phyloP scores from a whole-genome alignment of 352 stramenopile genomes.

The Globisporangium orthogonon region DNA sequence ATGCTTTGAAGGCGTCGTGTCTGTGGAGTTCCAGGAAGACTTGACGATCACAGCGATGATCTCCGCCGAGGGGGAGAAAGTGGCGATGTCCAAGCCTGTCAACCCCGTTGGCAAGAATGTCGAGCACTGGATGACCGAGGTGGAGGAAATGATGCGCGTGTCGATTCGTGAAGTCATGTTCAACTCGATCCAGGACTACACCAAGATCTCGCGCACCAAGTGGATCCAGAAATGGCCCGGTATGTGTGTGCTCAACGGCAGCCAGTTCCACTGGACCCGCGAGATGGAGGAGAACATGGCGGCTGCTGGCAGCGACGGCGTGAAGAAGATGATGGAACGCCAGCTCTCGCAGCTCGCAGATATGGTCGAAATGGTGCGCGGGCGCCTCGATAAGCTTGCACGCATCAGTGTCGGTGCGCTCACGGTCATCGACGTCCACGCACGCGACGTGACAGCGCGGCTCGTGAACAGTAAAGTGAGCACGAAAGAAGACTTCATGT shows the following conservation, averaged over 20 bases:
- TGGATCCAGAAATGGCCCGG: conserved; percentile 95
- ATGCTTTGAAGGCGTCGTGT: conserved; percentile 94
- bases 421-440: conserved; percentile 94
- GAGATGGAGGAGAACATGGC: conserved; percentile 91
- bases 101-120: conserved; percentile 94
- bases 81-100: conserved; percentile 77
- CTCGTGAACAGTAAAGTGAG: conserved; percentile 82
- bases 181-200: conserved; percentile 90
- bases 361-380: conserved; percentile 92
- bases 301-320: conserved; percentile 70
- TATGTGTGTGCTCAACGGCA: conserved; percentile 94
- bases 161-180: conserved; percentile 91
- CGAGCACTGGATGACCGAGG: conserved; percentile 94
- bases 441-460: conserved; percentile 88
- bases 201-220: conserved; percentile 81
- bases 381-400: conserved; percentile 85
- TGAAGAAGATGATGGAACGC: conserved; percentile 89
- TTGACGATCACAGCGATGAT: conserved; percentile 91
- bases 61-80: conserved; percentile 86
- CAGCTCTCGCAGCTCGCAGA: conserved; percentile 90
- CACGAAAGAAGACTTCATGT: conserved; percentile 92
- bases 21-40: conserved; percentile 89
- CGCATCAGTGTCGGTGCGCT: conserved; percentile 91
- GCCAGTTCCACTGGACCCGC: conserved; percentile 93
- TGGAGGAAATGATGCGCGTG: conserved; percentile 90